phyloP scores from a whole-genome alignment of 2,329 filamentous ascomycete genomes.

The Lachnellula suecica region DNA sequence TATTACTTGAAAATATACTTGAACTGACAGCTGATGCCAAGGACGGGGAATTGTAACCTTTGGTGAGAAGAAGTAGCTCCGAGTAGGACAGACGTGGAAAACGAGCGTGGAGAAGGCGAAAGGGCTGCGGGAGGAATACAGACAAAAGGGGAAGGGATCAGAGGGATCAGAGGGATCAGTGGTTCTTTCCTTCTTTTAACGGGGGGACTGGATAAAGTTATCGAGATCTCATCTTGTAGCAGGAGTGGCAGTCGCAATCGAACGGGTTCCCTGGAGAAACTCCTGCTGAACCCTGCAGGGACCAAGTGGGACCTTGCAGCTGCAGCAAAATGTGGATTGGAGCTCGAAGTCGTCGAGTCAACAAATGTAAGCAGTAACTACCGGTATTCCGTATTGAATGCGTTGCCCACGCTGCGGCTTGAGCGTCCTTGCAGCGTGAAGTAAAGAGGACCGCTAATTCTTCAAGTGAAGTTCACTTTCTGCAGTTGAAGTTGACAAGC shows the following conservation, averaged over 20 bases:
- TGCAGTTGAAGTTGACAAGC: neutral
- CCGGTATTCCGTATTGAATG: too few relatives aligned
- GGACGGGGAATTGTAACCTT: neutral
- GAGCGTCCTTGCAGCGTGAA: too few relatives aligned
- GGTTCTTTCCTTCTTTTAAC: neutral
- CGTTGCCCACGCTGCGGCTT: too few relatives aligned
- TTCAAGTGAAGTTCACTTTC: neutral
- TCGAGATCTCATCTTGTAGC: neutral
- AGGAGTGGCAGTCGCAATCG: neutral
- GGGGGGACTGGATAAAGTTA: neutral
- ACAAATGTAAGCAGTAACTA: too few relatives aligned
- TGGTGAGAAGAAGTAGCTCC: too few relatives aligned
- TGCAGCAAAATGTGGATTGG: neutral
- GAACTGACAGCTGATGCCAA: neutral
- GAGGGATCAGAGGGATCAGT: too few relatives aligned
- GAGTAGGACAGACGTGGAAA: too few relatives aligned
- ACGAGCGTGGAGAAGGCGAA: neutral
- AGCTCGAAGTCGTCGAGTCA: neutral
- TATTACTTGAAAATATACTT: neutral
- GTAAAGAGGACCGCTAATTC: too few relatives aligned
- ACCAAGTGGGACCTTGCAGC: neutral
- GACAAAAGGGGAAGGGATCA: neutral
- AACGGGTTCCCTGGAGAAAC: neutral
- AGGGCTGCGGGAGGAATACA: neutral
- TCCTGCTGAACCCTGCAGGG: neutral